Conservation (phyloP, 176 grass and related monocot genomes). For the Aegilops bicornis region DNA sequence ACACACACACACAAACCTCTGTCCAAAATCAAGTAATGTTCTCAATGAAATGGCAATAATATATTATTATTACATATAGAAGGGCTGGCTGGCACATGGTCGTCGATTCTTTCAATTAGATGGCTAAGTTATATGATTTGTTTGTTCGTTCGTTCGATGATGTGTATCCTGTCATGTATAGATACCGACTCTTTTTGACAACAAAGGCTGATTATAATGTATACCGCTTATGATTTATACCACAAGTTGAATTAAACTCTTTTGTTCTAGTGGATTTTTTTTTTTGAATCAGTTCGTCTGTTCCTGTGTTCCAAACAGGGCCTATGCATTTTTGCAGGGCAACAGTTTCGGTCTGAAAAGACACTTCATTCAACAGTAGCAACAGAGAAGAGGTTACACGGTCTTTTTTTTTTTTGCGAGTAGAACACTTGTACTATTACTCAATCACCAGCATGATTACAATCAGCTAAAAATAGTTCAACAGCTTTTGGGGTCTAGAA, state of each 20-base stretch:
- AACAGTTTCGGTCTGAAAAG: too few relatives aligned
- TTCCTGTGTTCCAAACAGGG: too few relatives aligned
- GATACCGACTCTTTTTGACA: constrained; percentile 45
- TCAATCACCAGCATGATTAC: too few relatives aligned
- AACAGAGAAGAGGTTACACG: too few relatives aligned
- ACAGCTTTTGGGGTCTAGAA: too few relatives aligned
- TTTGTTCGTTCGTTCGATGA: constrained; percentile 30
- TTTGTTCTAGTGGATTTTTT: not conserved
- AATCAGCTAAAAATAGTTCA: too few relatives aligned
- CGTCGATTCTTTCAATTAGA: constrained; percentile 33
- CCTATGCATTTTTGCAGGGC: too few relatives aligned
- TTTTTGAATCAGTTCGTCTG: too few relatives aligned
- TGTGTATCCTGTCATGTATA: constrained; percentile 56
- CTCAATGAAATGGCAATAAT: constrained; percentile 36
- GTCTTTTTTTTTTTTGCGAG: too few relatives aligned
- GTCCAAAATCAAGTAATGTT: constrained; percentile 46
- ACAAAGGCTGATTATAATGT: constrained; percentile 39
- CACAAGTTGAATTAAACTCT: constrained; percentile 12
- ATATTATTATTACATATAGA: constrained; percentile 34
- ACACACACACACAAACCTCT: not conserved
- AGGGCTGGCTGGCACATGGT: not conserved
- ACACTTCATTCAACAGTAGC: too few relatives aligned
- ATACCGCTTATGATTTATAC: constrained; percentile 11
- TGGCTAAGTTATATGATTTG: constrained; percentile 34
- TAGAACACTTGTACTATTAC: too few relatives aligned